Evolutionary conservation across 2,329 filamentous ascomycete species (phyloP), one percentile per base, ranked within the genome.

Genomic region (Blastomyces emzantsi): DNA sequence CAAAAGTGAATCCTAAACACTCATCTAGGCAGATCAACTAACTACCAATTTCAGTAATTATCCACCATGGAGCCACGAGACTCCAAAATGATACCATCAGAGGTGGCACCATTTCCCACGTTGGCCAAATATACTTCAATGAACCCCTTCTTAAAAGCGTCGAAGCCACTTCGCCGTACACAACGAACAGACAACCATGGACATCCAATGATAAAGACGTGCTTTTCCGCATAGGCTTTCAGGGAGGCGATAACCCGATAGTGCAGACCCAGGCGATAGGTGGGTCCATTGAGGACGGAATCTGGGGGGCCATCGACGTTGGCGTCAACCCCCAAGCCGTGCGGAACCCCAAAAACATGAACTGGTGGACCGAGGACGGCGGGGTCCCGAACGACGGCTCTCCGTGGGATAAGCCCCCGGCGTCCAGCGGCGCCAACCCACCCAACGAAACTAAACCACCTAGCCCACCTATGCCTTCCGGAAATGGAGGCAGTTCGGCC

Each of bases 101-200:
- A 52, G 82, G 79, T 64, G 77, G 78, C 17, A 77, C 74, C 60
- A 79, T 83, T 63, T 80, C 82, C 11, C 85, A 88, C 73, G 79
- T 87, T 47, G 85, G 86, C 28, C 86, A 89, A 71, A 70, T 86
- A 60, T 88, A 85, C 79, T 85, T 85, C 63, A 84, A 88, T 71
- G 81, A 87, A 70, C 76, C 78, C 66, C 79, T 88, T 8, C 80
- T 84, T 66, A 68, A 69, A 28, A 66, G 75, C 47, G 83, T 87
- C 62, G 81, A 85, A 65, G 71, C 72, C 11, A 76, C 74, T 0
- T 64, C 70, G 0, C 81, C 82, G 0, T 84, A 84, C 72, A 72
- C 65, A 5, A 71, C 72, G 63, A 84, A 84, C 72, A 78, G 74
- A 0, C 77, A 82, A 64, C 62, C 67, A 0, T 63, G 82, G 30